phyloP scores from a whole-genome alignment of 768 basidiomycete genomes.

The Mycena crocata region DNA sequence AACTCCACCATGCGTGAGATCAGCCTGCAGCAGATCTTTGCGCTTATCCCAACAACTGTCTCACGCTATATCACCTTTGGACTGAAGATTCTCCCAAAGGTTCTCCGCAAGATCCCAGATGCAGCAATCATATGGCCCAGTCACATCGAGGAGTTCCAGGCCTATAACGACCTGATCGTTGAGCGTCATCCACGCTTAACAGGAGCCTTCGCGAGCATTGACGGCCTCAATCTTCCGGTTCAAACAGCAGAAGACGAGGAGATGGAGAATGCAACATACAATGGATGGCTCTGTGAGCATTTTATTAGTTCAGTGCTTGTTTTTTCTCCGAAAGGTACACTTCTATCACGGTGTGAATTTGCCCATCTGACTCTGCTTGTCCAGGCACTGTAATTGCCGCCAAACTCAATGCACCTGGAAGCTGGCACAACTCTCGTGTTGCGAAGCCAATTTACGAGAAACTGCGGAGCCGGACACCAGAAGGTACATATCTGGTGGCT shows the following conservation, averaged over 20 bases:
- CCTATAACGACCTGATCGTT: constrained; percentile 39
- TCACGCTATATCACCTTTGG: constrained; percentile 51
- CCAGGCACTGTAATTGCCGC: constrained; percentile 51
- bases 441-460: constrained; percentile 45
- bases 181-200: constrained; percentile 46
- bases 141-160: constrained; percentile 42
- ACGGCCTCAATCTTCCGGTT: constrained; percentile 50
- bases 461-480: constrained; percentile 40
- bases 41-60: constrained; percentile 51
- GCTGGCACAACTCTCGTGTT: constrained; percentile 56
- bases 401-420: constrained; percentile 51
- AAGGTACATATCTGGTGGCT: constrained; percentile 47
- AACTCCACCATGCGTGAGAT: constrained; percentile 55
- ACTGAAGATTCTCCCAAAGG: constrained; percentile 43
- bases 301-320: constrained; percentile 50
- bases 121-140: constrained; percentile 42
- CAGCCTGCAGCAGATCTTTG: constrained; percentile 58
- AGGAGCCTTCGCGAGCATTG: constrained; percentile 55
- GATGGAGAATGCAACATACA: too few species aligned
- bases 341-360: background rate
- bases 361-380: background rate
- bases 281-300: too few species aligned
- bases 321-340: constrained; percentile 40
- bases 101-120: constrained; percentile 44
- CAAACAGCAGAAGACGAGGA: constrained; percentile 50